Evolutionary conservation across 352 stramenopile genomes (phyloP).

Genomic region (Pythium phragmiticola): DNA sequence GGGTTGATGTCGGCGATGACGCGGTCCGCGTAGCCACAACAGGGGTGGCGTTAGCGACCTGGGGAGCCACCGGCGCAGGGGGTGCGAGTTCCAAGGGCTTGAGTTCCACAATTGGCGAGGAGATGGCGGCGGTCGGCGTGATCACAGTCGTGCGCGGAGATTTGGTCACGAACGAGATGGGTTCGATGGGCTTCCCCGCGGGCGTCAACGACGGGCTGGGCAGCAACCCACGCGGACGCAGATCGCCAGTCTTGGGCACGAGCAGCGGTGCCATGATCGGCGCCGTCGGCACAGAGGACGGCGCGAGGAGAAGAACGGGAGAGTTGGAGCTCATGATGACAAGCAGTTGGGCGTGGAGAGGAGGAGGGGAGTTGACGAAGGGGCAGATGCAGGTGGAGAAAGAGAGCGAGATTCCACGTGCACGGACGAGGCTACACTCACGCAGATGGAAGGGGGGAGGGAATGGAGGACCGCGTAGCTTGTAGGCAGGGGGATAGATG

Average conservation of each 20-base stretch:
- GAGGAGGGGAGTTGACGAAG: constrained; percentile 14
- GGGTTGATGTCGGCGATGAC: background rate
- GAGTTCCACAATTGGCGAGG: background rate
- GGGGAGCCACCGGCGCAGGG: background rate
- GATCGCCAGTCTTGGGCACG: constrained; percentile 6
- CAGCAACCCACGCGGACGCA: constrained; percentile 20
- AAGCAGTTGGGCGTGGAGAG: constrained; percentile 14
- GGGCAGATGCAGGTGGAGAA: constrained; percentile 15
- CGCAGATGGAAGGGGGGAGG: constrained; percentile 6
- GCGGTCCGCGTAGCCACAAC: constrained; percentile 3
- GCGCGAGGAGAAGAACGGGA: constrained; percentile 28
- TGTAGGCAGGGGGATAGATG: constrained; percentile 2
- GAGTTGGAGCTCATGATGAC: constrained; percentile 30
- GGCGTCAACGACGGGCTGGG: background rate
- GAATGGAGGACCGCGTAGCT: constrained; percentile 1
- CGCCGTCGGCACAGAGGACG: constrained; percentile 21
- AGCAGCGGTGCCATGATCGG: constrained; percentile 24
- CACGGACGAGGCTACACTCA: constrained; percentile 10
- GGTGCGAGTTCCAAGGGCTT: background rate
- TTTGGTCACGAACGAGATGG: constrained; percentile 5
- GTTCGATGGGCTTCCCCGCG: constrained; percentile 17
- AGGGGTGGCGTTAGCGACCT: constrained; percentile 17
- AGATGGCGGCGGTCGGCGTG: background rate
- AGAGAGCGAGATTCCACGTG: constrained; percentile 7
- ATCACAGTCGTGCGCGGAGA: constrained; percentile 1